These are phyloP conservation scores for Xylaria nigripes DNA, from an alignment of 495 filamentous ascomycete species.

Conservation along the genomic window DNA sequence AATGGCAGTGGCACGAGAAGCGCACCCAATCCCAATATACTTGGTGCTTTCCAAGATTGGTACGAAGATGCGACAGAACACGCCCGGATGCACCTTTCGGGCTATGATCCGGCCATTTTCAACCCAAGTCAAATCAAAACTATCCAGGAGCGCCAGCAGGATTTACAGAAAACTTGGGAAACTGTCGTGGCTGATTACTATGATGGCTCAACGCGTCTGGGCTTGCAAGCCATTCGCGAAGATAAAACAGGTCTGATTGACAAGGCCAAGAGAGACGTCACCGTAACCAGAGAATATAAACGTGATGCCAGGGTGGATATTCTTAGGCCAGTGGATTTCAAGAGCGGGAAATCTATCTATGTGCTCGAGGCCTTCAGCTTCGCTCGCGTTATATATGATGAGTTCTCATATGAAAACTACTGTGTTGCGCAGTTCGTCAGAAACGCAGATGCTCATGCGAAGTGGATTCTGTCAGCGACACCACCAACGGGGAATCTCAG, in stretches of 20 bases:
- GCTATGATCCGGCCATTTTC: not conserved
- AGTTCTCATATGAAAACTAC: slow-evolving; percentile 52
- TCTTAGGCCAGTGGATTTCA: not conserved
- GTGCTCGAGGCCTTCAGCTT: slow-evolving; percentile 53
- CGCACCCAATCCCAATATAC: slow-evolving; percentile 11
- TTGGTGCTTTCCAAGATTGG: slow-evolving; percentile 48
- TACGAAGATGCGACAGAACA: slow-evolving; percentile 32
- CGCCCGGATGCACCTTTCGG: slow-evolving; percentile 30
- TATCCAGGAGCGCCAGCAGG: not conserved
- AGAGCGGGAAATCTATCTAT: slow-evolving; percentile 4
- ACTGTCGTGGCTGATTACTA: slow-evolving; percentile 16
- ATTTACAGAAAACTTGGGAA: not conserved
- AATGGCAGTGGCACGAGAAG: not conserved
- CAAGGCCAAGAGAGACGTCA: slow-evolving; percentile 11
- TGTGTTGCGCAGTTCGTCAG: slow-evolving; percentile 26
- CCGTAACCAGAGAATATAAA: not conserved
- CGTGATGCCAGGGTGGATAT: not conserved
- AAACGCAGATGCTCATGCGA: slow-evolving; percentile 40
- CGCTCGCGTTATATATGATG: slow-evolving; percentile 58
- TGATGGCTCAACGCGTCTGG: slow-evolving; percentile 23
- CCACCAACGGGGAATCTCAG: slow-evolving; percentile 49
- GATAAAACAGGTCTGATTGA: slow-evolving; percentile 11
- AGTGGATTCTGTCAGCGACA: slow-evolving; percentile 64
- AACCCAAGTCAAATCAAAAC: not conserved
- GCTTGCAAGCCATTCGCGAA: not conserved